Conservation (phyloP, 2,329 filamentous ascomycete genomes). For the Cladosporium sp. region DNA sequence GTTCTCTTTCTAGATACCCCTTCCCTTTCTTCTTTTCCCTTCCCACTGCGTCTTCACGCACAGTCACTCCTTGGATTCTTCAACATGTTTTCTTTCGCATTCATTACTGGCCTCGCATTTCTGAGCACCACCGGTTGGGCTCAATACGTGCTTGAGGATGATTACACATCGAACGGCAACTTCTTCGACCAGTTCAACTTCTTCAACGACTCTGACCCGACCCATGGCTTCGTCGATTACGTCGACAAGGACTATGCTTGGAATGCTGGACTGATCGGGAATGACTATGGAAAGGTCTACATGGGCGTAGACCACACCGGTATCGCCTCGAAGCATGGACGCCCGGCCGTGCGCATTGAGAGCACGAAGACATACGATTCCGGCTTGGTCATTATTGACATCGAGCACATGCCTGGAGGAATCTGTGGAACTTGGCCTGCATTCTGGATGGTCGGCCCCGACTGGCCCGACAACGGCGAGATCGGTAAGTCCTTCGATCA, state of each 20-base stretch:
- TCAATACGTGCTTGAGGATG: constrained; percentile 38
- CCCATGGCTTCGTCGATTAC: constrained; percentile 68
- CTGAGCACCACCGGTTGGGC: constrained; percentile 24
- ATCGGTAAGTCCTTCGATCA: constrained; percentile 18
- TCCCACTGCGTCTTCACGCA: constrained; percentile 15
- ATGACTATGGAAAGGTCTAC: constrained; percentile 19
- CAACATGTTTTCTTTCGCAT: constrained; percentile 19
- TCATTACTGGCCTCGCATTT: constrained; percentile 16
- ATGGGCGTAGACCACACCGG: constrained; percentile 32
- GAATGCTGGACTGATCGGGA: constrained; percentile 20
- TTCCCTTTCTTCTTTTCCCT: constrained; percentile 10
- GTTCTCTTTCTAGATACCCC: constrained; percentile 10
- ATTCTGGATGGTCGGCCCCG: constrained; percentile 32
- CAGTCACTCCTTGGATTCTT: constrained; percentile 12
- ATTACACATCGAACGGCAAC: constrained; percentile 37
- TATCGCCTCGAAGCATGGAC: constrained; percentile 48
- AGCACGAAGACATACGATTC: constrained; percentile 58
- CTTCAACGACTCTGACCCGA: constrained; percentile 57
- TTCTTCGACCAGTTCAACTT: constrained; percentile 51
- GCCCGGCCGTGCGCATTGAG: constrained; percentile 64
- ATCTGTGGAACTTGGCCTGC: constrained; percentile 61
- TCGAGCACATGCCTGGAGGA: constrained; percentile 65
- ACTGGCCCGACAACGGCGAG: constrained; percentile 33
- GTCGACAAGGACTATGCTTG: constrained; percentile 51
- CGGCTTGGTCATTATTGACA: constrained; percentile 65